Base-by-base conservation (phyloP, 1,284 basidiomycete species). In the Pseudozyma sp. region DNA sequence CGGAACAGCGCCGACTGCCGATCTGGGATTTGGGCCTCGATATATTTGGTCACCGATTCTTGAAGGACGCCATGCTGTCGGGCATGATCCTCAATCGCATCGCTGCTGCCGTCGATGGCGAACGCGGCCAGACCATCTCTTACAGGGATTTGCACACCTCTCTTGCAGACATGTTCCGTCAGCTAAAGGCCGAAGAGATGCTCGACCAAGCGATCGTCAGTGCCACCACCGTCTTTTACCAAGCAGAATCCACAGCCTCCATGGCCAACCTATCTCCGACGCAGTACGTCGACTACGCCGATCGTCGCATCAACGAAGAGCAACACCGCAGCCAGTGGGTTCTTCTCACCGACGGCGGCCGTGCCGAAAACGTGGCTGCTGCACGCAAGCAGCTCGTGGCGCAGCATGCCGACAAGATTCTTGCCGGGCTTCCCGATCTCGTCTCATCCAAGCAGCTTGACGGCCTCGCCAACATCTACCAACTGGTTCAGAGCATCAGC, bases 11-110 rank as follows among this genome's bases (percentile, higher is more conserved):
- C 16, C 59, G 40, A 16, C 55, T 68, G 17, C 49, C 61, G 34
- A 65, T 74, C 30, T 68, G 67, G 63, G 69, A 80, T 3, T 68
- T 81, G 8, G 63, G 68, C 43, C 58, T 80, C 24, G 77, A 79
- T 42, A 60, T 73, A 13, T 77, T 80, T 42, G 75, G 65, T 47
- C 67, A 80, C 54, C 51, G 59, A 34, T 51, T 81, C 43, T 33
- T 78, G 37, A 52, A 75, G n/a, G 71, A 78, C 37, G 57, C 40
- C 8, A 39, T 48, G 1, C 61, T 81, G 8, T 43, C 56, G 11
- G 17, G 34, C n/a, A 56, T 68, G 57, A 54, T 65, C 14, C 47
- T 78, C 16, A 46, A 34, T 8, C 51, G 62, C 10, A 61, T 78
- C 44, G 47, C 60, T 3, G 54, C 63, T 33, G 66, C 66, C 14